A percentile compares a stretch with the other conserved stretches of the same genome.
Conservation (phyloP, 805 yeast genomes). For the Danielozyma ontarioensis region DNA sequence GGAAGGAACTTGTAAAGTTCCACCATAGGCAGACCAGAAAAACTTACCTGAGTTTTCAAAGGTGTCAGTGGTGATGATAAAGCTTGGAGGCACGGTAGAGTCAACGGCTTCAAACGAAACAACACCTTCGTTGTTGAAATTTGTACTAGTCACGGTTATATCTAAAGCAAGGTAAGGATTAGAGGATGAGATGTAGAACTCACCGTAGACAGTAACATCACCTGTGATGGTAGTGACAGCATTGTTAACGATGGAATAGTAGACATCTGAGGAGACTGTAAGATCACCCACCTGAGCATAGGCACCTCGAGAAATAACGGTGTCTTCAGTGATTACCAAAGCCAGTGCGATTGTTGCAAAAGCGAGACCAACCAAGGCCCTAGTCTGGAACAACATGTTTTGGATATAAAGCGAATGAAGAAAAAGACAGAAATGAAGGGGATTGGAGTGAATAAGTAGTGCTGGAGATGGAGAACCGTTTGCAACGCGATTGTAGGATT, state of each 20-base stretch:
- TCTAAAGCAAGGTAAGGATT: slow-evolving; percentile 10
- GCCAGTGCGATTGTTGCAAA: not conserved
- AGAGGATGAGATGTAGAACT: slow-evolving; percentile 17
- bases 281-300: slow-evolving; percentile 1
- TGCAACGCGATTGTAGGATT: too few relatives aligned
- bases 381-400: not conserved
- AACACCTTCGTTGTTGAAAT: slow-evolving; percentile 12
- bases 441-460: too few relatives aligned
- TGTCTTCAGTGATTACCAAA: not conserved
- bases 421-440: too few relatives aligned
- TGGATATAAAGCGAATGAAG: too few relatives aligned
- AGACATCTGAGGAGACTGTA: slow-evolving; percentile 14
- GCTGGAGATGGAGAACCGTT: too few relatives aligned
- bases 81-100: slow-evolving; percentile 13
- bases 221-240: slow-evolving; percentile 18
- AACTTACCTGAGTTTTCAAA: slow-evolving; percentile 20
- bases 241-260: slow-evolving; percentile 22
- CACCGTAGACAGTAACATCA: slow-evolving; percentile 14
- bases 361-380: not conserved
- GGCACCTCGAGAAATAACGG: not conserved
- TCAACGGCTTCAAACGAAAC: slow-evolving; percentile 17
- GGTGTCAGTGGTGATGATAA: slow-evolving; percentile 8
- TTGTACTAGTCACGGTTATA: slow-evolving; percentile 10
- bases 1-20: slow-evolving; percentile 10
- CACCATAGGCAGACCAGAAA: slow-evolving; percentile 18